Evolutionary conservation across 371 early-diverging fungal species (phyloP).

Genomic region (Coemansia sp.): DNA sequence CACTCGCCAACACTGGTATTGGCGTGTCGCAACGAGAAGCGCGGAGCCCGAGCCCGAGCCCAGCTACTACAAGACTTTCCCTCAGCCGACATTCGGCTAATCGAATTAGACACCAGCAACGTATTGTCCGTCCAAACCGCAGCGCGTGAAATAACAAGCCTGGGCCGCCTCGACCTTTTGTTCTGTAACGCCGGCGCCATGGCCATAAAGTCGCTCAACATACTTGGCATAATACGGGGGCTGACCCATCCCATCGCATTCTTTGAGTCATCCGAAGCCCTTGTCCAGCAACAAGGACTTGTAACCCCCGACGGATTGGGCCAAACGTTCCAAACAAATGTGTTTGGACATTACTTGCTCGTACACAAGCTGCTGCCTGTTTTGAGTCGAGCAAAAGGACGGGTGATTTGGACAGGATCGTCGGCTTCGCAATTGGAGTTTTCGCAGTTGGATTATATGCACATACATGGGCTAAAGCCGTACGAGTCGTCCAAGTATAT

Average conservation of each 20-base stretch:
- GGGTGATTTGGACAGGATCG: slow-evolving; percentile 86
- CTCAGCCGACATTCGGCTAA: slow-evolving; percentile 30
- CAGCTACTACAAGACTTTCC: slow-evolving; percentile 56
- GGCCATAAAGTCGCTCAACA: slow-evolving; percentile 59
- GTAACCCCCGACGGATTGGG: slow-evolving; percentile 71
- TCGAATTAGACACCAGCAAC: slow-evolving; percentile 61
- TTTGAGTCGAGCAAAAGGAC: slow-evolving; percentile 54
- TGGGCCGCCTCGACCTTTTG: slow-evolving; percentile 61
- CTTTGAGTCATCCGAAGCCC: slow-evolving; percentile 65
- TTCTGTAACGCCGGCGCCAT: slow-evolving; percentile 85
- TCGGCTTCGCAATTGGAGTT: slow-evolving; percentile 61
- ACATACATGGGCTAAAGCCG: slow-evolving; percentile 57
- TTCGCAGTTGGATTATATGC: slow-evolving; percentile 70
- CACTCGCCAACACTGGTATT: slow-evolving; percentile 57
- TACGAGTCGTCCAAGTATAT: slow-evolving; percentile 83
- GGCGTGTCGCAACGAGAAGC: slow-evolving; percentile 69
- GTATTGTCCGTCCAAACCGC: slow-evolving; percentile 54
- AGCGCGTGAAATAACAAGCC: slow-evolving; percentile 40
- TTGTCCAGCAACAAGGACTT: slow-evolving; percentile 64
- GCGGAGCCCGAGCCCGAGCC: slow-evolving; percentile 62
- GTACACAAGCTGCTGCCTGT: slow-evolving; percentile 61
- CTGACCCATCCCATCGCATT: slow-evolving; percentile 63
- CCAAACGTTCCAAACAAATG: slow-evolving; percentile 76
- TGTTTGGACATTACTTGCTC: slow-evolving; percentile 86
- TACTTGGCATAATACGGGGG: slow-evolving; percentile 53